Evolutionary conservation across 129 eudicot species (phyloP).

Genomic region (Arctium minus): DNA sequence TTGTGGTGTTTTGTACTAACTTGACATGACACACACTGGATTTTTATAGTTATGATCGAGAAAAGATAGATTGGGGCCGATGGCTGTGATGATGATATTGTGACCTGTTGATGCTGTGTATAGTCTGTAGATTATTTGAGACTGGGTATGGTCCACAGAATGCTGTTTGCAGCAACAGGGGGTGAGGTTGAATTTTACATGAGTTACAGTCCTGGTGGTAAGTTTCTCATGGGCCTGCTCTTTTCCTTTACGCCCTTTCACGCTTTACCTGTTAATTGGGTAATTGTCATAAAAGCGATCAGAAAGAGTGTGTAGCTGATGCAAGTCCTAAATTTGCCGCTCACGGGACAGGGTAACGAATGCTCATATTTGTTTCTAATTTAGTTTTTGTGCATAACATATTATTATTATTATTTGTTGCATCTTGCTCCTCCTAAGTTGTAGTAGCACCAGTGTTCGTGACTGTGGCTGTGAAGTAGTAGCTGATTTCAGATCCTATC

Average conservation of each 20-base stretch:
- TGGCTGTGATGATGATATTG: slow-evolving; percentile 42
- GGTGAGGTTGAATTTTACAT: slow-evolving; percentile 8
- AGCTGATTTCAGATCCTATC: slow-evolving; percentile 1
- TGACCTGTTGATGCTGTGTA: slow-evolving; percentile 43
- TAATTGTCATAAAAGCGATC: slow-evolving; percentile 12
- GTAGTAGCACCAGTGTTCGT: slow-evolving; percentile 19
- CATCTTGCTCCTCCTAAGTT: slow-evolving; percentile 11
- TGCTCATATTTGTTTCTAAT: not conserved
- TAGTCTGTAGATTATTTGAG: slow-evolving; percentile 28
- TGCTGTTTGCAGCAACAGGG: slow-evolving; percentile 25
- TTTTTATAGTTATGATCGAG: slow-evolving; percentile 50
- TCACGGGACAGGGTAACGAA: slow-evolving; percentile 16
- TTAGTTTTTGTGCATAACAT: not conserved
- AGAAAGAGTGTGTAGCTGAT: slow-evolving; percentile 13
- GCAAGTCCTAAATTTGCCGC: not conserved
- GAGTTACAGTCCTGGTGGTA: slow-evolving; percentile 17
- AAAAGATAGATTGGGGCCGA: slow-evolving; percentile 34
- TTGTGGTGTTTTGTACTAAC: slow-evolving; percentile 22
- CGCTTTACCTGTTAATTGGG: slow-evolving; percentile 5
- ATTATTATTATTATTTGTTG: not conserved
- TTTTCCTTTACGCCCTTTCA: not conserved
- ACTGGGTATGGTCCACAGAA: slow-evolving; percentile 2
- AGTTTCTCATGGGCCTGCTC: slow-evolving; percentile 2
- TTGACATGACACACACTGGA: slow-evolving; percentile 27
- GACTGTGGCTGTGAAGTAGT: slow-evolving; percentile 26